These are phyloP conservation scores for Penicillium capsulatum DNA, from an alignment of 2,329 filamentous ascomycete genomes.

Conservation along the genomic window DNA sequence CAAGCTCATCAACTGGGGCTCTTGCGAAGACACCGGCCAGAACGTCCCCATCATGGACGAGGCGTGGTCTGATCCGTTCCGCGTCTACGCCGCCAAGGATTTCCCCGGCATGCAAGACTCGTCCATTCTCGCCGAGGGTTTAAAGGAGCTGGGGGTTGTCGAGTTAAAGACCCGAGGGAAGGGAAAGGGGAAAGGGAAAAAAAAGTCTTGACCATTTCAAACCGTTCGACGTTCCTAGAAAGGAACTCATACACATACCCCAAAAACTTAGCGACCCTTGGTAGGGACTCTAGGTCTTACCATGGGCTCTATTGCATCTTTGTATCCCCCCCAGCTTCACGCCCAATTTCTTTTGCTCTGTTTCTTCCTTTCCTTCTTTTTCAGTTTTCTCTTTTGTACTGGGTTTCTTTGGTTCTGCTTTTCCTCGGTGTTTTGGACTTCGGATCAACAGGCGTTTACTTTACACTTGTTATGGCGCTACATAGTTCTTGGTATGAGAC, in stretches of 20 bases:
- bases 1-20: constrained; percentile 42
- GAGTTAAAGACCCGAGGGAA: constrained; percentile 41
- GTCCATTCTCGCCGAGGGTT: constrained; percentile 34
- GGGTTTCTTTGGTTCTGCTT: too few relatives aligned
- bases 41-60: constrained; percentile 39
- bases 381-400: not conserved
- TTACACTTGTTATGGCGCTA: not conserved
- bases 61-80: constrained; percentile 41
- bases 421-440: too few relatives aligned
- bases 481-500: constrained; percentile 6
- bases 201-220: constrained; percentile 15
- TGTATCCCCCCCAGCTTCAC: too few relatives aligned
- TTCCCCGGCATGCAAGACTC: constrained; percentile 44
- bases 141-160: constrained; percentile 41
- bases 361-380: not conserved
- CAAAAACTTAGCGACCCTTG: too few relatives aligned
- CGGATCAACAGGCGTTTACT: not conserved
- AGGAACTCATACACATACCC: too few relatives aligned
- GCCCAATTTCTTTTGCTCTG: too few relatives aligned
- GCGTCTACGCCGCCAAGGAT: constrained; percentile 43
- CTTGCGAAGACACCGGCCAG: constrained; percentile 32
- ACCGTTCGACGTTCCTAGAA: too few relatives aligned
- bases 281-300: too few relatives aligned
- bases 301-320: too few relatives aligned
- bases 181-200: constrained; percentile 33